Conservation (phyloP, 208 protist species). For the Leishmania arabica region DNA sequence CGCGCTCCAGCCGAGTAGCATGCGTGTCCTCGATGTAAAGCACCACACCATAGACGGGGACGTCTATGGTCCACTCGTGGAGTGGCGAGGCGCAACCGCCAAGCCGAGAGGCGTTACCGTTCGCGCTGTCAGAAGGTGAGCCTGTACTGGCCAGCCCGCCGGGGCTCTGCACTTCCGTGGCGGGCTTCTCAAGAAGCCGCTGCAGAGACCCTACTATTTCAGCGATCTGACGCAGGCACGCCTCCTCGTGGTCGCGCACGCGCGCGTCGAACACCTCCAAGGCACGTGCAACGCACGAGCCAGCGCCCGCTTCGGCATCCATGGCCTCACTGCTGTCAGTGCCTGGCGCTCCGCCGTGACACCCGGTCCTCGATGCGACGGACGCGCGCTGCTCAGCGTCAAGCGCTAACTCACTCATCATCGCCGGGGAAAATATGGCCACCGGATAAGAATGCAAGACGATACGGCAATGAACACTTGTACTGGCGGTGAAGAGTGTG, state of each 20-base stretch:
- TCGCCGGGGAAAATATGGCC: not conserved
- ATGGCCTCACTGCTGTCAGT: not conserved
- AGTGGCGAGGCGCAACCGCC: not conserved
- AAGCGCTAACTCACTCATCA: constrained; percentile 5
- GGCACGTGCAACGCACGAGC: constrained; percentile 6
- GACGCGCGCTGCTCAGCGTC: constrained; percentile 6
- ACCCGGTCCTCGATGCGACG: not conserved
- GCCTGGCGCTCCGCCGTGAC: too few species aligned
- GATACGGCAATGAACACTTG: constrained; percentile 1
- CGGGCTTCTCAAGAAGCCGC: not conserved
- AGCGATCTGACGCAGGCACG: constrained; percentile 7
- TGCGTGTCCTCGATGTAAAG: constrained; percentile 30
- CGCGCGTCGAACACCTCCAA: constrained; percentile 6
- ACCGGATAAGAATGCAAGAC: constrained; percentile 20
- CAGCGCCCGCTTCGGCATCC: not conserved
- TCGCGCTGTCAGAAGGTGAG: not conserved
- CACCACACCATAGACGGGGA: constrained; percentile 28
- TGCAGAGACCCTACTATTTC: not conserved
- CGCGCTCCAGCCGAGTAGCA: constrained; percentile 19
- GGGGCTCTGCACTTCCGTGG: not conserved
- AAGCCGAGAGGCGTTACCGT: not conserved
- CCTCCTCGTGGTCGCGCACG: constrained; percentile 16
- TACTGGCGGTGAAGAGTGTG: not conserved
- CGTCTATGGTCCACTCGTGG: constrained; percentile 8
- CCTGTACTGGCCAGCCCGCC: not conserved